A percentile compares a stretch with the other conserved stretches of the same genome.
Conservation (phyloP, 2,329 filamentous ascomycete species). For the Diaporthe citri region DNA sequence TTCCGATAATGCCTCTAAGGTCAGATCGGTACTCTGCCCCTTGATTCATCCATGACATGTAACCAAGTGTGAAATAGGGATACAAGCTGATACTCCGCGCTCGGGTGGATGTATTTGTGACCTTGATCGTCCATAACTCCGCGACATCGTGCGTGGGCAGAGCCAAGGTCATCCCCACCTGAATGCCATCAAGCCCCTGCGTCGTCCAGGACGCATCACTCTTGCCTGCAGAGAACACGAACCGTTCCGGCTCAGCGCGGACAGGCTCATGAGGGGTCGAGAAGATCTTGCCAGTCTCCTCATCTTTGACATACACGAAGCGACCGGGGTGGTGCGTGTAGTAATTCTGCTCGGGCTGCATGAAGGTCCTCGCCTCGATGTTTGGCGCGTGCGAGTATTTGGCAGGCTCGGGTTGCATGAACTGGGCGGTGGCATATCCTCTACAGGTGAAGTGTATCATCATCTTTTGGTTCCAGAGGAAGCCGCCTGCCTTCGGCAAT, state of each 20-base stretch:
- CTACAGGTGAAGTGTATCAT: conserved; percentile 72
- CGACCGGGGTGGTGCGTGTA: conserved; percentile 70
- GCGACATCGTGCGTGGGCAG: conserved; percentile 67
- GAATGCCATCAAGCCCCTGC: conserved; percentile 60
- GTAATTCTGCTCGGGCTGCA: conserved; percentile 72
- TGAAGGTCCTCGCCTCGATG: conserved; percentile 70
- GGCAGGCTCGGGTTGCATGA: conserved; percentile 72
- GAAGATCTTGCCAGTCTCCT: conserved; percentile 63
- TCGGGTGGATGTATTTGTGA: conserved; percentile 61
- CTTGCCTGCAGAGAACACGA: conserved; percentile 67
- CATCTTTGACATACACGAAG: conserved; percentile 71
- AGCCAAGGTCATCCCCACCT: conserved; percentile 63
- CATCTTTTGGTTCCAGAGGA: conserved; percentile 72
- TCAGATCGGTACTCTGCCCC: conserved; percentile 64
- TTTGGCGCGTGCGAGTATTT: conserved; percentile 72
- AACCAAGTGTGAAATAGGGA: conserved; percentile 70
- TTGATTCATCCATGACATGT: conserved; percentile 74
- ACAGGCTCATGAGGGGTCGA: conserved; percentile 69
- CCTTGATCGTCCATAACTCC: conserved; percentile 67
- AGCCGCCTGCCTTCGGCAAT: conserved; percentile 67
- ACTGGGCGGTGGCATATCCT: conserved; percentile 69
- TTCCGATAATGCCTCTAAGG: conserved; percentile 63
- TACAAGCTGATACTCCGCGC: conserved; percentile 64
- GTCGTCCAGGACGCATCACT: conserved; percentile 67
- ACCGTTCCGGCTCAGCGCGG: conserved; percentile 59